Evolutionary conservation across 1,284 basidiomycete species (phyloP).

Genomic region (Thecaphora frezii): DNA sequence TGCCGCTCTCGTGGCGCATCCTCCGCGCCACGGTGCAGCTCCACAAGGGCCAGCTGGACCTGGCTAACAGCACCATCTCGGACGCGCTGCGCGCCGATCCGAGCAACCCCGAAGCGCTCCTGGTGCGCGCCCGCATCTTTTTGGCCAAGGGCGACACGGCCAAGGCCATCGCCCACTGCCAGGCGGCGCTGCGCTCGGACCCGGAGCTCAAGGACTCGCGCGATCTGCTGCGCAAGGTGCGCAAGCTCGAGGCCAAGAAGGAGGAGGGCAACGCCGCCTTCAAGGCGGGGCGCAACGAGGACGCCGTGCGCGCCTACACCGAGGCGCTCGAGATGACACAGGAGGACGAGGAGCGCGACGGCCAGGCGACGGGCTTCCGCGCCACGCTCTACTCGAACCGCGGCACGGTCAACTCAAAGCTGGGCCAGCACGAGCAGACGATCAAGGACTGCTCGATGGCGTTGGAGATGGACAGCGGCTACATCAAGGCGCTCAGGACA

Average conservation of each 20-base stretch:
- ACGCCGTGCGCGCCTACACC: constrained; percentile 67
- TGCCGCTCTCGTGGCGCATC: constrained; percentile 36
- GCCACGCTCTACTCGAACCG: constrained; percentile 80
- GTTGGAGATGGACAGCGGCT: constrained; percentile 67
- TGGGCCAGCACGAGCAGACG: constrained; percentile 70
- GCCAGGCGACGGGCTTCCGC: constrained; percentile 42
- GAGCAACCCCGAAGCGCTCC: constrained; percentile 77
- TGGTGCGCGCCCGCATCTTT: constrained; percentile 75
- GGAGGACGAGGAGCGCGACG: constrained; percentile 34
- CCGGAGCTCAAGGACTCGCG: constrained; percentile 75
- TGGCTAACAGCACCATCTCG: constrained; percentile 61
- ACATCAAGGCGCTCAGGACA: constrained; percentile 82
- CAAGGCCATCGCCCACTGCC: constrained; percentile 72
- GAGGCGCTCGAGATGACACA: constrained; percentile 42
- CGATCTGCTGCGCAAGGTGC: constrained; percentile 72
- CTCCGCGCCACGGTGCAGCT: constrained; percentile 36
- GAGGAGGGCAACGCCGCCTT: constrained; percentile 81
- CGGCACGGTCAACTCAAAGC: constrained; percentile 76
- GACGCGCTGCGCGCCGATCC: constrained; percentile 73
- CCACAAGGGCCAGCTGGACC: constrained; percentile 44
- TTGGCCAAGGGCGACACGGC: constrained; percentile 73
- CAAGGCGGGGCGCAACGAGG: constrained; percentile 67
- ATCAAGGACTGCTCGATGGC: constrained; percentile 72
- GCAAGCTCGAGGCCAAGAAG: constrained; percentile 77
- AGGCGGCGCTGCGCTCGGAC: constrained; percentile 75